Evolutionary conservation across 805 yeast species (phyloP).

Genomic region (Starmera dryadoides): DNA sequence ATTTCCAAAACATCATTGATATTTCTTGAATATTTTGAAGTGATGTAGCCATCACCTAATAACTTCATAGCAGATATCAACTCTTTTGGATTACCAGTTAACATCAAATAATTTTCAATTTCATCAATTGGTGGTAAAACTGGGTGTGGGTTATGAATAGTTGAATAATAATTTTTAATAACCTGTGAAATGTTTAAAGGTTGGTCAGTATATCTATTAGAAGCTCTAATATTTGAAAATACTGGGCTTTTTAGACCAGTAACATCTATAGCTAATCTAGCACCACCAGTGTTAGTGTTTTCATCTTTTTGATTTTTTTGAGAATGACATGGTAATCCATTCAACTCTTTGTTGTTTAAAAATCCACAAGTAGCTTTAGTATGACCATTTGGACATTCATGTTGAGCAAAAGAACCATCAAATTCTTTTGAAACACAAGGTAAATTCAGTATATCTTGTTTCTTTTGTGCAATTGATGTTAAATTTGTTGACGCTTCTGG

Average conservation of each 20-base stretch:
- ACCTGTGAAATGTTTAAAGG: conserved; percentile 15
- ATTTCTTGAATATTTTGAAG: conserved; percentile 28
- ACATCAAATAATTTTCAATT: conserved; percentile 24
- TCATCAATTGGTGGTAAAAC: conserved; percentile 34
- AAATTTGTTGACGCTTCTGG: neutral
- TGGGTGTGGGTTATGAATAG: conserved; percentile 39
- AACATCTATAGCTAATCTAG: no score
- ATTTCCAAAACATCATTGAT: conserved; percentile 32
- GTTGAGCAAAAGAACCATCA: neutral
- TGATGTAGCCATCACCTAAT: conserved; percentile 40
- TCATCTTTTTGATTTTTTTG: neutral
- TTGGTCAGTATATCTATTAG: conserved; percentile 4
- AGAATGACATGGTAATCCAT: conserved; percentile 14
- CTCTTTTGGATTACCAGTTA: conserved; percentile 30
- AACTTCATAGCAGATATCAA: conserved; percentile 40
- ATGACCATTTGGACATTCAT: conserved; percentile 19
- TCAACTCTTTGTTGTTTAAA: conserved; percentile 8
- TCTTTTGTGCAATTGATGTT: conserved; percentile 4
- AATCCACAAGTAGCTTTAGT: conserved; percentile 13
- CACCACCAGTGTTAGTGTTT: neutral
- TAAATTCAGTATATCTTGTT: conserved; percentile 1
- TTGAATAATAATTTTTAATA: conserved; percentile 24
- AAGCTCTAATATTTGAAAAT: neutral
- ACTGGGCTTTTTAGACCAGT: neutral
- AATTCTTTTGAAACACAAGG: conserved; percentile 11